These are phyloP conservation scores for Dictyostelium brefeldianum DNA, from an alignment of 78 protist species.

Conservation along the genomic window DNA sequence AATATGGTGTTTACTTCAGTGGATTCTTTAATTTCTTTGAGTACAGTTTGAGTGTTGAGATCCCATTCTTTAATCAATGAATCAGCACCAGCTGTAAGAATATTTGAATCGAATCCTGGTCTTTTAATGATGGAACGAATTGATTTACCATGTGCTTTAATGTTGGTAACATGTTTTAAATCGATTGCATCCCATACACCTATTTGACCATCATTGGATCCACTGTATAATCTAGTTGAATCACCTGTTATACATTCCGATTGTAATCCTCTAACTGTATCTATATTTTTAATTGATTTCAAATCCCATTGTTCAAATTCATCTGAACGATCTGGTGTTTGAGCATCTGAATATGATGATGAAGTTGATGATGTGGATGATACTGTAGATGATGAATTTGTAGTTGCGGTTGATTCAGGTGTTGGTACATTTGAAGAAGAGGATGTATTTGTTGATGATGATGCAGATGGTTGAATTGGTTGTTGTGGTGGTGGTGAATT, in stretches of 20 bases:
- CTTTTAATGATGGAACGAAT: slow-evolving; percentile 25
- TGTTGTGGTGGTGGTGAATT: slow-evolving; percentile 62
- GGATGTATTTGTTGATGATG: not conserved
- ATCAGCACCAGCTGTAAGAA: slow-evolving; percentile 76
- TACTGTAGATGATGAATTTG: not conserved
- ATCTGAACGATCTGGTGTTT: slow-evolving; percentile 40
- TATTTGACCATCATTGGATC: slow-evolving; percentile 62
- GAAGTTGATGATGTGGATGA: not conserved
- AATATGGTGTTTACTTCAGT: slow-evolving; percentile 57
- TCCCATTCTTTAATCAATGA: slow-evolving; percentile 55
- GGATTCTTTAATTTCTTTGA: slow-evolving; percentile 64
- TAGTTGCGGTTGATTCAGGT: slow-evolving; percentile 17
- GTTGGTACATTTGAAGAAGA: slow-evolving; percentile 21
- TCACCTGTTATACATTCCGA: slow-evolving; percentile 66
- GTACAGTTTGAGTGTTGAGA: slow-evolving; percentile 20
- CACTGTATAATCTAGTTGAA: slow-evolving; percentile 19
- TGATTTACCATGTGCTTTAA: slow-evolving; percentile 57
- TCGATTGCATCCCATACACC: slow-evolving; percentile 67
- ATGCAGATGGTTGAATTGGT: slow-evolving; percentile 23
- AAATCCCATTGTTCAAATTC: slow-evolving; percentile 71
- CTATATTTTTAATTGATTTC: slow-evolving; percentile 20
- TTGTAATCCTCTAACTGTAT: slow-evolving; percentile 70
- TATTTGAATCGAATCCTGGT: not conserved
- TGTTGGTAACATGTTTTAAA: slow-evolving; percentile 45
- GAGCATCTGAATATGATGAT: not conserved